Evolutionary conservation across 768 basidiomycete species (phyloP), one percentile per base, ranked within the genome.

Genomic region (Fomitopsis serialis): DNA sequence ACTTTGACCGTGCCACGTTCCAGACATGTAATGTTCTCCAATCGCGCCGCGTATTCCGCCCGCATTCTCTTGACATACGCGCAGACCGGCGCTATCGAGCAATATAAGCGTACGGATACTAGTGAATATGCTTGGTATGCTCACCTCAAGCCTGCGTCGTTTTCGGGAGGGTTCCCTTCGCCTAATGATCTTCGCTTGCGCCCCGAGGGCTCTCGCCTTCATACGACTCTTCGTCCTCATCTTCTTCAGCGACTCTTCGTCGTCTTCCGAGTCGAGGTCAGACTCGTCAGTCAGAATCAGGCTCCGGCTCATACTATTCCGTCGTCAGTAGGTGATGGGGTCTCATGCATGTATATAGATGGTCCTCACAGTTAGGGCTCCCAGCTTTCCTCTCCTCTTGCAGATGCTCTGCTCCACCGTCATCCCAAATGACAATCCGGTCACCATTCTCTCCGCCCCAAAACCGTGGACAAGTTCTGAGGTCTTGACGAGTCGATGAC

Each of bases 401-500:
- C 60, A 96, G 73, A 53, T 76, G 76, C 52, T 85, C 84, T 2
- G 84, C 86, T 17, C 81, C 84, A 3, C 92, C 92, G 62, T 96
- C 94, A 58, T 94, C 92, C 97, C 97, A 99, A 0, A 98, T 78
- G 27, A 96, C 74, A 19, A 98, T 82, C 48, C 87, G 75, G 57
- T 88, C 83, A 12, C 78, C 80, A 48, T 80, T 80, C 59, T 81
- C 77, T 23, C 84, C 84, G 42, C 74, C 77, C 46, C 79, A 82
- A 67, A 96, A 98, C 21, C 98, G 72, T 72, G 86, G 97, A 42
- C 63, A 98, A 74, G 69, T 94, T 93, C 64, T 89, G 83, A 17
- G 97, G 97, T 48, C 97, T 81, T 19, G 85, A 82, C 2, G 96
- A 92, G 70, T 99, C 97, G 71, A 99, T 90, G 61, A 98, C 85